Evolutionary conservation across 345 rosid genomes (phyloP).

Genomic region (Hibiscus trionum): DNA sequence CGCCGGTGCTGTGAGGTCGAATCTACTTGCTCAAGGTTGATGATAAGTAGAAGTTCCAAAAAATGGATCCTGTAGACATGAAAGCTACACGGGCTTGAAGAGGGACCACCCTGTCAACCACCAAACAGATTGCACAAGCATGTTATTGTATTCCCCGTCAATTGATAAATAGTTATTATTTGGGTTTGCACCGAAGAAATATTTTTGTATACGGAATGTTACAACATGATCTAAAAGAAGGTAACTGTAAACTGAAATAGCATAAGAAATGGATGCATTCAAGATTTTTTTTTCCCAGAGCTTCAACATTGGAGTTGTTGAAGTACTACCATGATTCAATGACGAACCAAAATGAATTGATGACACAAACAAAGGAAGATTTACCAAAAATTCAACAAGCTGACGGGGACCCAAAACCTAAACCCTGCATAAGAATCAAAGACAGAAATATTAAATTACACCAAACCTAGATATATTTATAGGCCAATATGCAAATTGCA

Average conservation of each 20-base stretch:
- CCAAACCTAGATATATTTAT: neutral
- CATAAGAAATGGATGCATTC: neutral
- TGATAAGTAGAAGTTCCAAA: conserved; percentile 92
- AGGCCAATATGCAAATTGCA: conserved; percentile 12
- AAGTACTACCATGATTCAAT: neutral
- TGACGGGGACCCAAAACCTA: conserved; percentile 96
- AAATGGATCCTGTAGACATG: conserved; percentile 87
- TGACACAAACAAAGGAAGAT: neutral
- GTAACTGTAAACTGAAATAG: neutral
- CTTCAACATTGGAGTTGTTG: neutral
- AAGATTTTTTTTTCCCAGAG: neutral
- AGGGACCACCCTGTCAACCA: conserved; percentile 65
- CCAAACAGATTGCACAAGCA: neutral
- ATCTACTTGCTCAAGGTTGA: conserved; percentile 76
- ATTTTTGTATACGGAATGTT: neutral
- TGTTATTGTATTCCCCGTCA: neutral
- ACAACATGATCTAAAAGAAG: neutral
- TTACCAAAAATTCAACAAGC: conserved; percentile 76
- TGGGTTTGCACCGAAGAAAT: neutral
- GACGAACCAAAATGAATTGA: neutral
- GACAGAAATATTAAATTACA: conserved; percentile 6
- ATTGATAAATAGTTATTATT: conserved; percentile 1
- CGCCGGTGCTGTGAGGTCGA: neutral
- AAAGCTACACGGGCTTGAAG: conserved; percentile 95
- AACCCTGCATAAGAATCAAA: conserved; percentile 52